phyloP scores from a whole-genome alignment of 768 basidiomycete genomes.

The Dentipellis fragilis region DNA sequence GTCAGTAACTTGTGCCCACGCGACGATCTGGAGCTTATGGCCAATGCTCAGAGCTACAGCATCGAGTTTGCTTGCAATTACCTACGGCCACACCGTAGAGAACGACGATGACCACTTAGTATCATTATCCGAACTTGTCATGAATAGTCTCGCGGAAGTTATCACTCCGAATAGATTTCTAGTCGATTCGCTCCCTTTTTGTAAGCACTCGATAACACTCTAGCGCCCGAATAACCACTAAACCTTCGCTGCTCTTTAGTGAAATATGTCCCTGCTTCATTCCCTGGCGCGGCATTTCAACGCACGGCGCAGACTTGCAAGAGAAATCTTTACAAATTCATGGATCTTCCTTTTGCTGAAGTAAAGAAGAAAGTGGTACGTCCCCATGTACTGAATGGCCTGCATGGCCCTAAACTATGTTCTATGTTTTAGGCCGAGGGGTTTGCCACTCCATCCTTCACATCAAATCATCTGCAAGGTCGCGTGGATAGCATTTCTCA shows the following conservation, averaged over 20 bases:
- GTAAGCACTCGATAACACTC: neutral
- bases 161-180: neutral
- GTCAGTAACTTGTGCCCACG: too few relatives aligned
- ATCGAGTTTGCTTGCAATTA: neutral
- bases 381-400: too few relatives aligned
- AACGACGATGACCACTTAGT: neutral
- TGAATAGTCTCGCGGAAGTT: neutral
- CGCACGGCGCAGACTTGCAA: neutral
- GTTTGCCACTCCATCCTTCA: neutral
- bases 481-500: neutral
- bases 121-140: neutral
- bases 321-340: neutral
- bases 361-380: neutral
- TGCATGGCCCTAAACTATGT: too few relatives aligned
- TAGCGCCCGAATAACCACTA: neutral
- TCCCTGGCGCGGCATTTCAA: neutral
- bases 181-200: neutral
- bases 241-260: neutral
- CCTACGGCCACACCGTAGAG: constrained; percentile 1
- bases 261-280: neutral
- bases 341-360: neutral
- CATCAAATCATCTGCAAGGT: neutral
- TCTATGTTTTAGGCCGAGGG: too few relatives aligned
- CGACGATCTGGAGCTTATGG: too few relatives aligned
- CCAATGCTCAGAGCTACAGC: neutral